Evolutionary conservation across 176 grass and related monocot species (phyloP), one percentile per base, ranked within the genome.

Genomic region (Musa itinerans): DNA sequence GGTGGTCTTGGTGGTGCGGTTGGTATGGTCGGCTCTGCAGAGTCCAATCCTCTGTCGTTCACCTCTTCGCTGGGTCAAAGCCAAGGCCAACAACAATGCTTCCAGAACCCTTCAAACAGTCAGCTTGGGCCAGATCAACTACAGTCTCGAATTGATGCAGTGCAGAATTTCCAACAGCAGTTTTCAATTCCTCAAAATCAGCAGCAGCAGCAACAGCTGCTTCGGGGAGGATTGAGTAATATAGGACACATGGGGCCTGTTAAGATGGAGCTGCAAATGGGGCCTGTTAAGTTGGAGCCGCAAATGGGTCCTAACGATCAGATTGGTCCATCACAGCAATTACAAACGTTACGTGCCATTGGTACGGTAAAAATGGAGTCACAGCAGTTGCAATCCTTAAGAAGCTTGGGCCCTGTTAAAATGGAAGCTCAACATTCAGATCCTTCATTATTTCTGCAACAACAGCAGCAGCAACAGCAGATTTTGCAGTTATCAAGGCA

Each of bases 401-500:
- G 95, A 73, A 83, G 73, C 80, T 79, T 94, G 76, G 84, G 88
- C 27, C 20, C 88, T 55, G 84, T 92, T 27, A 94, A 99, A 85
- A 87, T 94, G 86, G 95, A 99, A 65, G 76, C 79, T 48, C 83
- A 86, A 48, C 83, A 50, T 81, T 83, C 90, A 1, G 82, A 92
- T 64, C 65, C 84, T 53, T 92, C 80, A 1, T 62, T 80, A 3
- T 83, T 89, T 76, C 66, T 89, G 62, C 90, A 88, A 15, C 62
- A 78, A 2, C 78, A 80, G 0, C 78, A 69, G 9, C 74, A 78
- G 2, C 78, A 80, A 29, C 84, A 91, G 68, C 88, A 93, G 17
- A 78, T 94, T 63, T 51, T 92, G 73, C 94, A 93, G 72, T 68
- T 90, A 6, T 77, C 81, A 50, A 91, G 89, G 86, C 89, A 92